A percentile compares a stretch with the other conserved stretches of the same genome.
These are phyloP conservation scores for Ascochyta viciae-villosae DNA, from an alignment of 2,329 filamentous ascomycete species.

Conservation along the genomic window DNA sequence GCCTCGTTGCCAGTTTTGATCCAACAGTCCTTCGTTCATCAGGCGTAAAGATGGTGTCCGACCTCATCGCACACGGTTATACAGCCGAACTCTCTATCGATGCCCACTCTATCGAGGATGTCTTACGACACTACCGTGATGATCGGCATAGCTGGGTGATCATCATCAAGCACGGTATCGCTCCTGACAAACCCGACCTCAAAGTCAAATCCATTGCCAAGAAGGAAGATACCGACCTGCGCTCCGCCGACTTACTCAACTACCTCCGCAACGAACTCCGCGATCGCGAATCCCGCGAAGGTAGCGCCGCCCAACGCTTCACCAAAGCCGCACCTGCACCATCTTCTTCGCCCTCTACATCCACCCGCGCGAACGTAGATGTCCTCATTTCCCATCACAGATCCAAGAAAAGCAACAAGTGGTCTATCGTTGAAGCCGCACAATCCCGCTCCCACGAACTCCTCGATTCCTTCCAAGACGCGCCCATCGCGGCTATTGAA, in stretches of 20 bases:
- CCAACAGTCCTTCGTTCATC: constrained; percentile 74
- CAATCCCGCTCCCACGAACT: constrained; percentile 65
- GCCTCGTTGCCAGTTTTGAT: constrained; percentile 89
- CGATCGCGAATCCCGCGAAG: constrained; percentile 73
- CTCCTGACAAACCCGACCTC: constrained; percentile 61
- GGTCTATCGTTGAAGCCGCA: constrained; percentile 83
- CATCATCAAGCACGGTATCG: constrained; percentile 79
- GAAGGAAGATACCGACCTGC: constrained; percentile 79
- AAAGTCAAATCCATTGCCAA: constrained; percentile 81
- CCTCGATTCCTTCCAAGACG: constrained; percentile 73
- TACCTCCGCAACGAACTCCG: constrained; percentile 85
- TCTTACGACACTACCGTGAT: constrained; percentile 77
- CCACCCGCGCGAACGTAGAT: constrained; percentile 71
- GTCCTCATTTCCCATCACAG: constrained; percentile 83
- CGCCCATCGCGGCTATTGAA: constrained; percentile 87
- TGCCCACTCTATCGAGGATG: constrained; percentile 78
- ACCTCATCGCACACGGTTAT: constrained; percentile 83
- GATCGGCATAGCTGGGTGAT: constrained; percentile 86
- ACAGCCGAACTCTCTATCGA: constrained; percentile 88
- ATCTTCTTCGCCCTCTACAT: constrained; percentile 22
- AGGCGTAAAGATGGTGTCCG: constrained; percentile 78
- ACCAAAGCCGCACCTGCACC: constrained; percentile 32
- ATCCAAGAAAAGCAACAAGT: constrained; percentile 90
- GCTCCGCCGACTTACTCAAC: constrained; percentile 72
- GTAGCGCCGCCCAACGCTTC: constrained; percentile 48